Conservation (phyloP, 164 flowering plant genomes). For the Stephania japonica region DNA sequence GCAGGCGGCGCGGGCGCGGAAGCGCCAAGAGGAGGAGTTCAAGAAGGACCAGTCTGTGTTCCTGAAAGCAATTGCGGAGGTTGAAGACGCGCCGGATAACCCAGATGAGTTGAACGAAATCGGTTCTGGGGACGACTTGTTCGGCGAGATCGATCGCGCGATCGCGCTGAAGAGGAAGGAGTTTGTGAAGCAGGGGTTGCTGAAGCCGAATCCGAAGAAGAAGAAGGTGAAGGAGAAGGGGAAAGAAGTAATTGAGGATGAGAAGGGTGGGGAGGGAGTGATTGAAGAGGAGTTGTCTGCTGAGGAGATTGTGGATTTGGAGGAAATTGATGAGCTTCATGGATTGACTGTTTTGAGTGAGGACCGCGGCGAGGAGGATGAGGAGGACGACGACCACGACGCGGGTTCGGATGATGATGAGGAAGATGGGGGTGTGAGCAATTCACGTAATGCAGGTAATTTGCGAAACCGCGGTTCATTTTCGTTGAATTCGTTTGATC, state of each 20-base stretch:
- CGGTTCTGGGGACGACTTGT: slow-evolving; percentile 63
- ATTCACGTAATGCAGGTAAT: background rate
- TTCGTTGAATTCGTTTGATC: slow-evolving; percentile 42
- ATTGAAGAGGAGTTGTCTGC: slow-evolving; percentile 52
- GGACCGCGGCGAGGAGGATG: background rate
- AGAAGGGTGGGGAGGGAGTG: slow-evolving; percentile 15
- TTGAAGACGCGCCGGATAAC: slow-evolving; percentile 55
- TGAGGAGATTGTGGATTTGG: slow-evolving; percentile 79
- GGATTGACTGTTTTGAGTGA: slow-evolving; percentile 33
- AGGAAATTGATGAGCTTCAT: slow-evolving; percentile 63
- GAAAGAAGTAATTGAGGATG: background rate
- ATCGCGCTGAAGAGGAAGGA: slow-evolving; percentile 73
- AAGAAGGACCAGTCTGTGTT: slow-evolving; percentile 57
- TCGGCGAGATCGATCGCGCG: slow-evolving; percentile 78
- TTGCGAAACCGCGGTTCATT: slow-evolving; percentile 2
- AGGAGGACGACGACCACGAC: slow-evolving; percentile 19
- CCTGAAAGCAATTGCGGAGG: slow-evolving; percentile 63
- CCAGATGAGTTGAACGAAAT: slow-evolving; percentile 10
- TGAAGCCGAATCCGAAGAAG: slow-evolving; percentile 58
- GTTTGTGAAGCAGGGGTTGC: slow-evolving; percentile 71
- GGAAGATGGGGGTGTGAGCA: slow-evolving; percentile 22
- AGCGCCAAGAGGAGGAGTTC: slow-evolving; percentile 61
- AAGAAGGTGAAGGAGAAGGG: slow-evolving; percentile 11
- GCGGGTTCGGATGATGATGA: background rate
- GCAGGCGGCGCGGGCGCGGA: slow-evolving; percentile 67